phyloP scores from a whole-genome alignment of 148 eudicot genomes.

The Vaccinium corymbosum region DNA sequence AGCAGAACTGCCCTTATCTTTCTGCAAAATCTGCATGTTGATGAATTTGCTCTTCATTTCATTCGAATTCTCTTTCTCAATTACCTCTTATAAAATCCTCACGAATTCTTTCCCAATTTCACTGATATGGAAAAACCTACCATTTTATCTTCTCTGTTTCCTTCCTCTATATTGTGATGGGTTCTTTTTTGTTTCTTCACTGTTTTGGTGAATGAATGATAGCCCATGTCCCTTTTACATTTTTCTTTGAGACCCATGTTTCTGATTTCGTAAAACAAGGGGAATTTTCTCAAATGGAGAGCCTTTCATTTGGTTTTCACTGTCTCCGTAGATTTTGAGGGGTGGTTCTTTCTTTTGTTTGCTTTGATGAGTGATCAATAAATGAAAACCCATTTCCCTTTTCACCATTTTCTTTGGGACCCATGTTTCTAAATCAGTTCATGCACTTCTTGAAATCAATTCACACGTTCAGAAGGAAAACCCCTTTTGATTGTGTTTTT shows the following conservation, averaged over 20 bases:
- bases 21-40: conserved; percentile 7
- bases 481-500: conserved; percentile 22
- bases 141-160: neutral
- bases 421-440: conserved; percentile 65
- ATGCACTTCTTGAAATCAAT: conserved; percentile 70
- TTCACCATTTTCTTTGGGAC: neutral
- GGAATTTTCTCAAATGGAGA: conserved; percentile 13
- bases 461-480: conserved; percentile 64
- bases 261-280: neutral
- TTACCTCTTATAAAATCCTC: neutral
- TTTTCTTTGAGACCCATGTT: neutral
- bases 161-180: neutral
- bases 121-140: neutral
- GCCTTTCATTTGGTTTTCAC: conserved; percentile 6
- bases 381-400: conserved; percentile 22
- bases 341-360: conserved; percentile 15
- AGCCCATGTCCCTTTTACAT: neutral
- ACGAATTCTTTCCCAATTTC: neutral
- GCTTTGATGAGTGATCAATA: conserved; percentile 16
- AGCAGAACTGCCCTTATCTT: conserved; percentile 12
- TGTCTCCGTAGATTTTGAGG: conserved; percentile 18
- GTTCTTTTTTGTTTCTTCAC: neutral
- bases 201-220: neutral
- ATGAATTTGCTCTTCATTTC: conserved; percentile 5
- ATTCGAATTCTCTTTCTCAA: neutral